Percentiles rank a stretch among this genome's conserved stretches.
Evolutionary conservation across 2,329 filamentous ascomycete species (phyloP).

Genomic region (Aspergillus niger): DNA sequence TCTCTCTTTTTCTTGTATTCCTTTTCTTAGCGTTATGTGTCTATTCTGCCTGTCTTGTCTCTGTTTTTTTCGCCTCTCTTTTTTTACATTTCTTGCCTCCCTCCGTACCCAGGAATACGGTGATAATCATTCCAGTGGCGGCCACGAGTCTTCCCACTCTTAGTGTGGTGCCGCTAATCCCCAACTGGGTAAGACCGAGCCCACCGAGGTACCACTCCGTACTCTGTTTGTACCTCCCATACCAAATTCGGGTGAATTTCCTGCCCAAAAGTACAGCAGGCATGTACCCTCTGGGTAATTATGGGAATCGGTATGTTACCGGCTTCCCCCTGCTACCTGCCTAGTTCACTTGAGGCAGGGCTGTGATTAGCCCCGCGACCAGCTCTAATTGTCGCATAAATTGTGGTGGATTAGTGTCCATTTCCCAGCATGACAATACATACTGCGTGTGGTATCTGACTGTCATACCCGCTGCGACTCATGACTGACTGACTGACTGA

Average conservation of each 20-base stretch:
- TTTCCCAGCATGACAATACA: not conserved
- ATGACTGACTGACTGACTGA: not conserved
- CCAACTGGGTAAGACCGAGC: constrained; percentile 5
- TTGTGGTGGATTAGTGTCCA: constrained; percentile 4
- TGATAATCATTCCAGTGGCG: constrained; percentile 25
- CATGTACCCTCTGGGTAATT: constrained; percentile 7
- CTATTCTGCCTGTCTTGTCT: not conserved
- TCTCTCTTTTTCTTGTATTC: too few relatives aligned
- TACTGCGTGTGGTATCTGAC: not conserved
- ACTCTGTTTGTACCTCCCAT: constrained; percentile 15
- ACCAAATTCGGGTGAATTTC: constrained; percentile 14
- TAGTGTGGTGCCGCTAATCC: constrained; percentile 16
- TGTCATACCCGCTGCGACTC: not conserved
- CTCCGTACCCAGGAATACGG: constrained; percentile 12
- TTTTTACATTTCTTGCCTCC: not conserved
- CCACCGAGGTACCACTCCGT: constrained; percentile 9
- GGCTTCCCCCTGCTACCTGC: not conserved
- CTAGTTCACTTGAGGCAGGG: not conserved
- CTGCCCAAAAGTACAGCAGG: constrained; percentile 16
- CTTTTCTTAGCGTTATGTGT: not conserved
- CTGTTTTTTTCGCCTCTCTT: not conserved
- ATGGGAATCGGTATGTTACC: constrained; percentile 4
- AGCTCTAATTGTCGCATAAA: constrained; percentile 1
- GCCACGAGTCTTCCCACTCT: constrained; percentile 27
- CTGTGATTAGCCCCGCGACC: not conserved